Evolutionary conservation across 2,329 filamentous ascomycete species (phyloP).

Genomic region (Sporothrix protearum): DNA sequence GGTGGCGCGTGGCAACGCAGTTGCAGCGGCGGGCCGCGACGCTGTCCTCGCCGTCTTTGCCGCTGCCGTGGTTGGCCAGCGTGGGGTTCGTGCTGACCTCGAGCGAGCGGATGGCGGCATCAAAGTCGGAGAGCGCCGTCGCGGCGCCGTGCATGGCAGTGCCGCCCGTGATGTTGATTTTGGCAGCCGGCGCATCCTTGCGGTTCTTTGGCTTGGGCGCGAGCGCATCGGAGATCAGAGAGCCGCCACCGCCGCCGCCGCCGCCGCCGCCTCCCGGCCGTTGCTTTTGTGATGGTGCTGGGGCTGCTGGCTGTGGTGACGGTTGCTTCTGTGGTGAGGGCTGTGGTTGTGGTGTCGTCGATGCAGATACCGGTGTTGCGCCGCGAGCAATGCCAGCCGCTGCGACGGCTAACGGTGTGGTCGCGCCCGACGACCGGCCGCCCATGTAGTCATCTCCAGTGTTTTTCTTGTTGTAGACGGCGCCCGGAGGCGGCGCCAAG

Average conservation of each 20-base stretch:
- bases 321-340: slow-evolving; percentile 47
- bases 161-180: slow-evolving; percentile 71
- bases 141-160: slow-evolving; percentile 79
- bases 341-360: slow-evolving; percentile 33
- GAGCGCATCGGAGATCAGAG: slow-evolving; percentile 71
- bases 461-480: slow-evolving; percentile 70
- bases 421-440: slow-evolving; percentile 40
- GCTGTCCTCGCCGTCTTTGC: slow-evolving; percentile 39
- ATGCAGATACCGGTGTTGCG: slow-evolving; percentile 11
- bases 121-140: slow-evolving; percentile 65
- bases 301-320: slow-evolving; percentile 26
- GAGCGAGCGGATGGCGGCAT: slow-evolving; percentile 79
- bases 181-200: slow-evolving; percentile 43
- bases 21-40: slow-evolving; percentile 68
- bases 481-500: slow-evolving; percentile 60
- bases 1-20: slow-evolving; percentile 84
- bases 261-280: slow-evolving; percentile 37
- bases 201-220: slow-evolving; percentile 50
- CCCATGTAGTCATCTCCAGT: slow-evolving; percentile 70
- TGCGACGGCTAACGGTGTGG: slow-evolving; percentile 33
- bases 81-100: slow-evolving; percentile 90
- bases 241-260: slow-evolving; percentile 61
- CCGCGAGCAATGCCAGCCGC: background rate
- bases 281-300: background rate
- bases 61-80: slow-evolving; percentile 36